A percentile compares a stretch with the other conserved stretches of the same genome.
These are phyloP conservation scores for Leccinum incarnatum DNA, from an alignment of 768 basidiomycete genomes.

Conservation along the genomic window DNA sequence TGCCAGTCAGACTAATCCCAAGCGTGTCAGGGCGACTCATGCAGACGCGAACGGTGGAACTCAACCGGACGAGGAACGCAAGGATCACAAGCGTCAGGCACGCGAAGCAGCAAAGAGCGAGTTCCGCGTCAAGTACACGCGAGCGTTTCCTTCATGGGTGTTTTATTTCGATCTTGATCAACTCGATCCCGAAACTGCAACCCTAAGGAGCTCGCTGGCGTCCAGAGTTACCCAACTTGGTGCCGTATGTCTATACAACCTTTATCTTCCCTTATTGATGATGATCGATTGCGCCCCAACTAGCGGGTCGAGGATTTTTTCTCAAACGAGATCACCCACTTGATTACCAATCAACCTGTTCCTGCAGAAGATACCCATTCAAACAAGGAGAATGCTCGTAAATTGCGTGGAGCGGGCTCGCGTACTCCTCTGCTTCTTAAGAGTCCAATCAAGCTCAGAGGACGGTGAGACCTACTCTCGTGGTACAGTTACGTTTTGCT, in stretches of 20 bases:
- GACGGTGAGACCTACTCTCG: slow-evolving; percentile 43
- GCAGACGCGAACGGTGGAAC: slow-evolving; percentile 21
- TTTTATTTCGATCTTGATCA: slow-evolving; percentile 82
- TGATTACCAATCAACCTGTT: slow-evolving; percentile 64
- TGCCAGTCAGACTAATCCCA: slow-evolving; percentile 29
- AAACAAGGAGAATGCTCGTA: slow-evolving; percentile 69
- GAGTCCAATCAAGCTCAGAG: slow-evolving; percentile 65
- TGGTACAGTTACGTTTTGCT: background rate
- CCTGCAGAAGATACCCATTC: slow-evolving; percentile 35
- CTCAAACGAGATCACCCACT: slow-evolving; percentile 80
- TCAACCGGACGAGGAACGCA: slow-evolving; percentile 37
- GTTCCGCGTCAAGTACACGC: slow-evolving; percentile 81
- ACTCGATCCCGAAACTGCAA: slow-evolving; percentile 36
- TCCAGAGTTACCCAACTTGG: slow-evolving; percentile 64
- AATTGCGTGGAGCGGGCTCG: slow-evolving; percentile 25
- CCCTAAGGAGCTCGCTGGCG: slow-evolving; percentile 43
- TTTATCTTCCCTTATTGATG: background rate
- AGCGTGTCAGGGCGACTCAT: slow-evolving; percentile 43
- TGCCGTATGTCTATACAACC: slow-evolving; percentile 55
- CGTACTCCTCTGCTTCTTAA: slow-evolving; percentile 37
- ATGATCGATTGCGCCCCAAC: slow-evolving; percentile 4
- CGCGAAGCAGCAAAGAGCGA: slow-evolving; percentile 59
- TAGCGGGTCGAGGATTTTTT: slow-evolving; percentile 90
- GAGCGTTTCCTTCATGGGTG: slow-evolving; percentile 78
- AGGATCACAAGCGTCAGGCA: slow-evolving; percentile 48